phyloP scores from a whole-genome alignment of 2,329 filamentous ascomycete genomes.

The Colletotrichum acutatum region DNA sequence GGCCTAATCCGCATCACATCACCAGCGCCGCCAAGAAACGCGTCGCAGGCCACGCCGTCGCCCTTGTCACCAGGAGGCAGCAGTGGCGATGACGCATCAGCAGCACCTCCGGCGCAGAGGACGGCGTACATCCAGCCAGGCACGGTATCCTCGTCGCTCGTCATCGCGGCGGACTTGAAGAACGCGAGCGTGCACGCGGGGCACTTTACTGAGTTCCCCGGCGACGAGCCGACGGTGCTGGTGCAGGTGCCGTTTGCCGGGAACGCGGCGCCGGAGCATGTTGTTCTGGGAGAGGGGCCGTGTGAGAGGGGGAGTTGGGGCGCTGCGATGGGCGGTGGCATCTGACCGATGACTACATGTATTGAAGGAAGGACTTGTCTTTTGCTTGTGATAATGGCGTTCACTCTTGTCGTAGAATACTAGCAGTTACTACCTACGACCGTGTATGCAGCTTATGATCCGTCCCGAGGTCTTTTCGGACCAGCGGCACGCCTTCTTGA shows the following conservation, averaged over 20 bases:
- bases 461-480: background rate
- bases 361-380: too few species aligned
- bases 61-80: background rate
- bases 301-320: constrained; percentile 37
- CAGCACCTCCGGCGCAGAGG: constrained; percentile 23
- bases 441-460: background rate
- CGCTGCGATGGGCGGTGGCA: background rate
- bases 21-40: constrained; percentile 40
- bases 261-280: constrained; percentile 41
- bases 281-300: constrained; percentile 44
- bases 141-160: constrained; percentile 42
- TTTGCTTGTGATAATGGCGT: background rate
- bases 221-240: constrained; percentile 45
- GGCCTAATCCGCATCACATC: constrained; percentile 47
- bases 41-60: constrained; percentile 16
- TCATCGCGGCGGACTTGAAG: constrained; percentile 45
- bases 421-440: background rate
- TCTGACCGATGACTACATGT: background rate
- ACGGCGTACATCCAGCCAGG: constrained; percentile 46
- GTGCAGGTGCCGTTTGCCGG: constrained; percentile 45
- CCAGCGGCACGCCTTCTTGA: background rate
- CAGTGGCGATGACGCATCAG: background rate
- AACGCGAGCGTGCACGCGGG: constrained; percentile 42
- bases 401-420: background rate
- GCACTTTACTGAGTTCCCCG: constrained; percentile 48